Conservation (phyloP, 805 yeast species). For the Monosporozyma yasuniensis region DNA sequence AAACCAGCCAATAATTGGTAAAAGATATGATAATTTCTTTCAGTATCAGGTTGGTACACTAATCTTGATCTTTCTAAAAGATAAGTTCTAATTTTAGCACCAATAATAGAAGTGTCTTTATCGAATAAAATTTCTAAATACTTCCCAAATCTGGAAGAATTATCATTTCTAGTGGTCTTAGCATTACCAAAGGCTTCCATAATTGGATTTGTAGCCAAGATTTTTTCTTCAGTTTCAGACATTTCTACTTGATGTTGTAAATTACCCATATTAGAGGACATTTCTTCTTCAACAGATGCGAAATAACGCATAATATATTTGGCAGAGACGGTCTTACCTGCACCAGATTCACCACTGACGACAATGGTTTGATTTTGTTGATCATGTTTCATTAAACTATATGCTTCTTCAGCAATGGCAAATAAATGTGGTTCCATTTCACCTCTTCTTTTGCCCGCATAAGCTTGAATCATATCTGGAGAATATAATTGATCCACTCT, state of each 20-base stretch:
- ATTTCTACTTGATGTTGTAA: slow-evolving; percentile 46
- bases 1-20: slow-evolving; percentile 81
- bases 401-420: slow-evolving; percentile 97
- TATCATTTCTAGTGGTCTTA: slow-evolving; percentile 81
- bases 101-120: slow-evolving; percentile 66
- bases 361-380: slow-evolving; percentile 87
- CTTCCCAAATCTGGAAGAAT: slow-evolving; percentile 91
- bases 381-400: slow-evolving; percentile 85
- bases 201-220: slow-evolving; percentile 88
- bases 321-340: slow-evolving; percentile 96
- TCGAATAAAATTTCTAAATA: slow-evolving; percentile 87
- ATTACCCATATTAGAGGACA: slow-evolving; percentile 30
- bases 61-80: slow-evolving; percentile 86
- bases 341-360: slow-evolving; percentile 97
- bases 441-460: slow-evolving; percentile 86
- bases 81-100: slow-evolving; percentile 91
- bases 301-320: slow-evolving; percentile 96
- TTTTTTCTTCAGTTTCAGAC: slow-evolving; percentile 88
- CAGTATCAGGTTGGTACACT: slow-evolving; percentile 85
- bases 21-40: slow-evolving; percentile 91
- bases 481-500: slow-evolving; percentile 84
- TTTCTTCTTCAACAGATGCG: slow-evolving; percentile 73
- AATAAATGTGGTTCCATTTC: slow-evolving; percentile 95
- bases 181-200: slow-evolving; percentile 93
- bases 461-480: slow-evolving; percentile 87